These are phyloP conservation scores for Rhizopus sp. DNA, from an alignment of 371 early-diverging fungal genomes.

Conservation along the genomic window DNA sequence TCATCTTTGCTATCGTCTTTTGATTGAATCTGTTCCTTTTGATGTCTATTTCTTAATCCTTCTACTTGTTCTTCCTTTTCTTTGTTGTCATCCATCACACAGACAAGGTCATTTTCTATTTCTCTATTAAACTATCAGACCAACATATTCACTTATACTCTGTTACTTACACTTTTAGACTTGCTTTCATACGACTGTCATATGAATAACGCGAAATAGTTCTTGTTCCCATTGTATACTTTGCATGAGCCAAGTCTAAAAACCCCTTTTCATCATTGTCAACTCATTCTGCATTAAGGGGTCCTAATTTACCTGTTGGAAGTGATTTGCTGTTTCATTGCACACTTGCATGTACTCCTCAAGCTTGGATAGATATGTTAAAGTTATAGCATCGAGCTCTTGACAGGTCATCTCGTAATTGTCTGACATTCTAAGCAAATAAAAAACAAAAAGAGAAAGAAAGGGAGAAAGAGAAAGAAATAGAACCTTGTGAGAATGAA, in stretches of 20 bases:
- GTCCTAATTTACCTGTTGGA: slow-evolving; percentile 33
- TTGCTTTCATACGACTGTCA: slow-evolving; percentile 58
- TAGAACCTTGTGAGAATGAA: no score
- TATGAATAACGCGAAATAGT: slow-evolving; percentile 48
- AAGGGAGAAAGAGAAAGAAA: background rate
- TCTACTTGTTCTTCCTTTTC: slow-evolving; percentile 10
- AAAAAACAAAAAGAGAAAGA: background rate
- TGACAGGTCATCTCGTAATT: slow-evolving; percentile 23
- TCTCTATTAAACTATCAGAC: slow-evolving; percentile 19
- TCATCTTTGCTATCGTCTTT: slow-evolving; percentile 14
- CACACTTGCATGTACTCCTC: slow-evolving; percentile 38
- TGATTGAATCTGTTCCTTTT: slow-evolving; percentile 11
- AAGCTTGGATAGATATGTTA: slow-evolving; percentile 36
- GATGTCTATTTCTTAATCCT: slow-evolving; percentile 15
- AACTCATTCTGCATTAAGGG: background rate
- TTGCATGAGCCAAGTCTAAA: slow-evolving; percentile 53
- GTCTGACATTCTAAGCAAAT: no score
- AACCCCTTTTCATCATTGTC: slow-evolving; percentile 35
- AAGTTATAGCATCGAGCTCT: slow-evolving; percentile 35
- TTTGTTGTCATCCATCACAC: slow-evolving; percentile 4
- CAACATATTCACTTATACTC: background rate
- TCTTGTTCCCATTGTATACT: slow-evolving; percentile 57
- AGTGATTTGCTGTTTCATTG: slow-evolving; percentile 19
- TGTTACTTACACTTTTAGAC: slow-evolving; percentile 37
- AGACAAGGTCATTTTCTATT: background rate